Evolutionary conservation across 345 rosid genomes (phyloP), one percentile per base, ranked within the genome.

Genomic region (Salix udensis): DNA sequence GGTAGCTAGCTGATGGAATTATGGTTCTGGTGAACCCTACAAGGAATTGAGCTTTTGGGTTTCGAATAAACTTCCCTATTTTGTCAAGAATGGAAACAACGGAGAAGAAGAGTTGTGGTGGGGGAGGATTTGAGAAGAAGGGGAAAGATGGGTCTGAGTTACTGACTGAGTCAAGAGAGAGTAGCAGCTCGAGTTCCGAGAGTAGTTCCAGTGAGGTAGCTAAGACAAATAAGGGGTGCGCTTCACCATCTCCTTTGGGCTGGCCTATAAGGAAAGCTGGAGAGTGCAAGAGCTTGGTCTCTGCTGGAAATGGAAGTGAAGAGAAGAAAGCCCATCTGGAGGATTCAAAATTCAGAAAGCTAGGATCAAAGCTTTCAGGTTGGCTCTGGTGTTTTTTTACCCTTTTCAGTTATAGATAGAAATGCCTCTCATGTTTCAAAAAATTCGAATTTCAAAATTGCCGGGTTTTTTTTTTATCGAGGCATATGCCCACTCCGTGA

Each of bases 211-310:
- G 77, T 1, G 87, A 84, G 65, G 84, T 74, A 65, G 77, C 10
- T 10, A 58, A 73, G 76, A 85, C 84, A 72, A 84, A 72, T 6
- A 61, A 19, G 13, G 83, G 75, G 36, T 80, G 89, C 73, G 78
- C 81, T 72, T 83, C 96, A 6, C 86, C 86, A 1, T 75, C 93
- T 74, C 89, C 88, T 72, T 77, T 96, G 74, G 99, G 99, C 70
- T 93, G 98, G 99, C 99, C 99, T 14, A 92, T 93, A 37, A 87
- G 88, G 84, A 91, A 88, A 83, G 89, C 98, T 40, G 88, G 85
- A 4, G 83, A 87, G 65, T 80, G 87, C 10, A 85, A 88, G 60
- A 84, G 76, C 70, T 84, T 87, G 0, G 75, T 36, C 37, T 82
- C 87, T 62, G 75, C 52, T 74, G 82, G 72, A 50, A 84, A 74